Evolutionary conservation across 371 early-diverging fungal genomes (phyloP).

Genomic region (Mucor mucedo): DNA sequence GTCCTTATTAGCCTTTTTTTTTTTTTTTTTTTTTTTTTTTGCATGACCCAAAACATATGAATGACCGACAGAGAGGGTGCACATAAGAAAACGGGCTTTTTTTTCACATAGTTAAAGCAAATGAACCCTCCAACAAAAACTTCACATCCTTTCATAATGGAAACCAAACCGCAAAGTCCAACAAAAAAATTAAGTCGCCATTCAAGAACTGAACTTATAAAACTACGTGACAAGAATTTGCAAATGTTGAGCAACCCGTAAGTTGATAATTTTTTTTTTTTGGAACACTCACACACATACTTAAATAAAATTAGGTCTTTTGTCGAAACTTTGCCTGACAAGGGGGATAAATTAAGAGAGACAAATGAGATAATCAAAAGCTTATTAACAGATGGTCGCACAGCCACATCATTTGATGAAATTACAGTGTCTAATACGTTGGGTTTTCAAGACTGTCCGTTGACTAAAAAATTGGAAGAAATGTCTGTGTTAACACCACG

Average conservation of each 20-base stretch:
- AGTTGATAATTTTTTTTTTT: not conserved
- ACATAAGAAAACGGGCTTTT: not conserved
- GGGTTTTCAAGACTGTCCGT: conserved; percentile 16
- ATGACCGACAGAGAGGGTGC: not conserved
- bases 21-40: too few species aligned
- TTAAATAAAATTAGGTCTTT: conserved; percentile 9
- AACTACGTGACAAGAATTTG: conserved; percentile 21
- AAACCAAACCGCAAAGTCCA: conserved; percentile 2
- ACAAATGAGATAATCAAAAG: conserved; percentile 25
- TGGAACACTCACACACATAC: not conserved
- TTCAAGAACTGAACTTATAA: conserved; percentile 21
- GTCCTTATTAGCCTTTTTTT: too few species aligned
- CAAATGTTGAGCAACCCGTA: conserved; percentile 27
- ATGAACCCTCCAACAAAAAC: not conserved
- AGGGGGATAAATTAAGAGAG: conserved; percentile 28
- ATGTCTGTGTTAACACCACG: conserved; percentile 29
- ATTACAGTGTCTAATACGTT: conserved; percentile 11
- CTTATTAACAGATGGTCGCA: conserved; percentile 13
- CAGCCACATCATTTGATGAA: conserved; percentile 1
- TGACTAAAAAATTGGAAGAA: conserved; percentile 24
- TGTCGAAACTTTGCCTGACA: conserved; percentile 28
- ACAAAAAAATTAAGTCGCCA: conserved; percentile 15
- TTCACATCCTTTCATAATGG: conserved; percentile 4
- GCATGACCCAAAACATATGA: too few species aligned
- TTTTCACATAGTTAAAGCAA: not conserved